A percentile compares a stretch with the other conserved stretches of the same genome.
These are phyloP conservation scores for Sclerotinia minor DNA, from an alignment of 2,329 filamentous ascomycete species.

Conservation along the genomic window DNA sequence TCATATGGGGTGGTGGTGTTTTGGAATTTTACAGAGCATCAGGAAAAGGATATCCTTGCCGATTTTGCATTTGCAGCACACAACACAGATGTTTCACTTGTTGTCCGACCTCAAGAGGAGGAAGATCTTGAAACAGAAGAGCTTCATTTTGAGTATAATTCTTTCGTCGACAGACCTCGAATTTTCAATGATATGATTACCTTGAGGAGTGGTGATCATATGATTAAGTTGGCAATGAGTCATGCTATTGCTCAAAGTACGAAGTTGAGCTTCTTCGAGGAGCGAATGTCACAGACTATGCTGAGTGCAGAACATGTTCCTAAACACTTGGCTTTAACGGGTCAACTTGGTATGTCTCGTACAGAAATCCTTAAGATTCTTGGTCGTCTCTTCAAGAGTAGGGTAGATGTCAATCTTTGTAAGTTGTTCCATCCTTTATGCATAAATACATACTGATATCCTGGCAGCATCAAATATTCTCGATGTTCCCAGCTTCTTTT, in stretches of 20 bases:
- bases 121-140: slow-evolving; percentile 96
- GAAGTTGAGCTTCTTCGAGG: slow-evolving; percentile 93
- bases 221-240: slow-evolving; percentile 98
- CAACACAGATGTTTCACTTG: slow-evolving; percentile 65
- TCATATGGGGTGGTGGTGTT: slow-evolving; percentile 97
- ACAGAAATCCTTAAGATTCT: slow-evolving; percentile 91
- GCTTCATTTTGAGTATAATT: slow-evolving; percentile 97
- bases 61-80: slow-evolving; percentile 86
- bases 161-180: slow-evolving; percentile 78
- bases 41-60: slow-evolving; percentile 94
- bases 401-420: slow-evolving; percentile 98
- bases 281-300: slow-evolving; percentile 95
- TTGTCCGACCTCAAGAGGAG: slow-evolving; percentile 77
- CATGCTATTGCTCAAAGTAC: slow-evolving; percentile 98
- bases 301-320: slow-evolving; percentile 88
- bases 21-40: slow-evolving; percentile 96
- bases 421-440: slow-evolving; percentile 47
- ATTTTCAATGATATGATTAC: slow-evolving; percentile 99
- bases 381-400: slow-evolving; percentile 85
- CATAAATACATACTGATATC: slow-evolving; percentile 30
- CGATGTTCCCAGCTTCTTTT: slow-evolving; percentile 96
- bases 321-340: slow-evolving; percentile 82
- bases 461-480: slow-evolving; percentile 83
- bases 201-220: slow-evolving; percentile 88
- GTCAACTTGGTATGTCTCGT: slow-evolving; percentile 85